Conservation (phyloP, 805 yeast genomes). For the Danielozyma ontarioensis region DNA sequence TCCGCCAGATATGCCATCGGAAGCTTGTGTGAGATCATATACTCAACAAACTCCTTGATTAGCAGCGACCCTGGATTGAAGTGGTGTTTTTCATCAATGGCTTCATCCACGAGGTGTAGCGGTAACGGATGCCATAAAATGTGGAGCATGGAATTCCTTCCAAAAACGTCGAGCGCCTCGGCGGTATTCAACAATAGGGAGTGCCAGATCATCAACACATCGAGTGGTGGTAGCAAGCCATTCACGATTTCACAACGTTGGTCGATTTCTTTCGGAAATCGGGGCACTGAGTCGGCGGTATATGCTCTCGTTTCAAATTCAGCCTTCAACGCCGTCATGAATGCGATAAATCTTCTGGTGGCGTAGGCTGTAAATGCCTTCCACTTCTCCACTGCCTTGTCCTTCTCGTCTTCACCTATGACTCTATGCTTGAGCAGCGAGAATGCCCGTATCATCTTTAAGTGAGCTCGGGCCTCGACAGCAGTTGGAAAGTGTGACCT, state of each 20-base stretch:
- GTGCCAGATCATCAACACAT: slow-evolving; percentile 19
- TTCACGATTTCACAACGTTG: slow-evolving; percentile 1
- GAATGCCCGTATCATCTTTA: slow-evolving; percentile 18
- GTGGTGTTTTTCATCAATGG: neutral
- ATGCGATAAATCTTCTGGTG: slow-evolving; percentile 15
- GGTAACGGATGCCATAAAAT: neutral
- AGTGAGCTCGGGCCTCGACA: slow-evolving; percentile 17
- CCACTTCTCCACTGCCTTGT: slow-evolving; percentile 12
- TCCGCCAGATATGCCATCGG: too few species aligned
- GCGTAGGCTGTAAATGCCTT: slow-evolving; percentile 18
- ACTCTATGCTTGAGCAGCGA: slow-evolving; percentile 10
- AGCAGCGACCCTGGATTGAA: too few species aligned
- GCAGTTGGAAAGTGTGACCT: too few species aligned
- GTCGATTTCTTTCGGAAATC: slow-evolving; percentile 1
- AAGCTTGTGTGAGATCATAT: too few species aligned
- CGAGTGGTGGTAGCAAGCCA: slow-evolving; percentile 14
- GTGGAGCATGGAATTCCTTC: neutral
- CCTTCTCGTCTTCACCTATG: too few species aligned
- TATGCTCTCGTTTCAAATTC: neutral
- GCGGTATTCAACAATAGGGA: slow-evolving; percentile 10
- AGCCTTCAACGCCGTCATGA: slow-evolving; percentile 15
- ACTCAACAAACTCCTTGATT: too few species aligned
- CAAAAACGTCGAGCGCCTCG: neutral
- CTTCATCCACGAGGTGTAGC: neutral
- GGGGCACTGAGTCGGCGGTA: neutral